These are phyloP conservation scores for Xanthoparmelia taractica DNA, from an alignment of 495 filamentous ascomycete genomes.

Conservation along the genomic window DNA sequence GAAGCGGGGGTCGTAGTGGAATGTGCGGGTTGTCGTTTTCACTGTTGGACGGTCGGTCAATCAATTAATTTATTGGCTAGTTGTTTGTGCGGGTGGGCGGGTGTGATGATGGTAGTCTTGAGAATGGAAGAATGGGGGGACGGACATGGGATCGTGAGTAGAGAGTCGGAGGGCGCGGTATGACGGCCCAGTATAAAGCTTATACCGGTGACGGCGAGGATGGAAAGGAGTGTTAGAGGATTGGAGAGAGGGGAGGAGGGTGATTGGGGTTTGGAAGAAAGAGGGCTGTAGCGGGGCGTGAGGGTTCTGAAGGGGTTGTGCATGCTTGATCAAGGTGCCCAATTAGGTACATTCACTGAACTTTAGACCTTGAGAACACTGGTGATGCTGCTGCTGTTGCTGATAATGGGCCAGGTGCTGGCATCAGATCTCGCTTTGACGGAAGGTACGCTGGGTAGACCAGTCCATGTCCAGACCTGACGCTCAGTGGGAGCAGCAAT, in stretches of 20 bases:
- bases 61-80: too few relatives aligned
- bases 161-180: background rate
- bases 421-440: too few relatives aligned
- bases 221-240: background rate
- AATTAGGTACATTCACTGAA: too few relatives aligned
- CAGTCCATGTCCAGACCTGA: too few relatives aligned
- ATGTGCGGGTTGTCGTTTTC: background rate
- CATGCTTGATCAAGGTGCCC: background rate
- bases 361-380: background rate
- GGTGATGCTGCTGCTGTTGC: background rate
- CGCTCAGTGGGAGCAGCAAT: too few relatives aligned
- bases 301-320: background rate
- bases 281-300: background rate
- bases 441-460: too few relatives aligned
- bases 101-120: background rate
- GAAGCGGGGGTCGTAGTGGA: conserved; percentile 2
- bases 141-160: background rate
- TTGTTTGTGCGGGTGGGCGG: background rate
- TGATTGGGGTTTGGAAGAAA: background rate
- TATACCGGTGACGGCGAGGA: background rate
- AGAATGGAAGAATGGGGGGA: background rate
- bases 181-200: background rate
- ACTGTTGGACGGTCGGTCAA: background rate
- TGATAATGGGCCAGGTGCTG: background rate
- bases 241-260: background rate